Base-by-base conservation (phyloP, 441 rosid species). In the Syzygium syzygioides region DNA sequence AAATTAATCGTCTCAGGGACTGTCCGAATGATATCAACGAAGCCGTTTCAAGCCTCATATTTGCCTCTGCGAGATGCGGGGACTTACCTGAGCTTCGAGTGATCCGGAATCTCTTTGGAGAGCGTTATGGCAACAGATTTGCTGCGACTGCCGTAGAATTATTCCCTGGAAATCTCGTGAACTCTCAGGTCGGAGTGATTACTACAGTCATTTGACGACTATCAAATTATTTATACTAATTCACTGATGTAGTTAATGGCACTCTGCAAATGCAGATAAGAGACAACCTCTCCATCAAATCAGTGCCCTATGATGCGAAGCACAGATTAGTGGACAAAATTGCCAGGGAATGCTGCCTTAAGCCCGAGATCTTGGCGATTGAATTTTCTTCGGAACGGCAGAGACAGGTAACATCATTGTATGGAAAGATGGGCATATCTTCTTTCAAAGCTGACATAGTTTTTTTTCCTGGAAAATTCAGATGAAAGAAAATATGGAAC, bases 11-110 rank as follows among this genome's bases (percentile, higher is more conserved):
- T 86, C 41, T 88, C 90, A 96, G 99, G 93, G 96, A 94, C 68
- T 92, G 94, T 87, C 95, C 95, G 32, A 93, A 95, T 86, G 98
- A 95, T 19, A 91, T 97, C 90, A 94, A 95, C 8, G 99, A 97
- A 94, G 98, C 98, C 13, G 93, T 95, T 93, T 96, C 99, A 23
- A 97, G 93, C 86, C 94, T 95, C n/a, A 91, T 96, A 87, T 96
- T 91, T 91, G 96, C 98, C 86, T 97, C 99, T 79, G 94, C 98
- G 15, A 94, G 98, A 89, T 96, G 96, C 71, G 98, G 98, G 4
- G 98, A 96, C 66, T 90, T 96, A 53, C 99, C 97, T 18, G 98
- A 97, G 95, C 99, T 97, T 88, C 90, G 93, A 0, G 59, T 48
- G 9, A 91, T 96, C 41, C 90, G 99, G 87, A 91, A 94, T 90